These are phyloP conservation scores for Vicia villosa DNA, from an alignment of 306 rosid species.

Conservation along the genomic window DNA sequence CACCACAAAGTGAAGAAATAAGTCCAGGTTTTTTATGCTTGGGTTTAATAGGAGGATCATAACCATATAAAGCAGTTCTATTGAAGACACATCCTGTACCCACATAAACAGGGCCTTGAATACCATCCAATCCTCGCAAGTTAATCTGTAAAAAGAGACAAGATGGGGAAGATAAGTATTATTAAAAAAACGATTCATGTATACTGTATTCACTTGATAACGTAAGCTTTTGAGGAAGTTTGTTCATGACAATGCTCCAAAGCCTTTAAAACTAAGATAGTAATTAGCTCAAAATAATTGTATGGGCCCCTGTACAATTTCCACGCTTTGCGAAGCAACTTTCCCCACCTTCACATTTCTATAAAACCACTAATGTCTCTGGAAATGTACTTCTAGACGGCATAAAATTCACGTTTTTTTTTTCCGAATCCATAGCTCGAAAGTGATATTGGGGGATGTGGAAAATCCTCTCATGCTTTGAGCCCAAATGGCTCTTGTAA, in stretches of 20 bases:
- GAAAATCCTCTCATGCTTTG: neutral
- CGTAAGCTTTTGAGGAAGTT: neutral
- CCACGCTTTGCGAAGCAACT: neutral
- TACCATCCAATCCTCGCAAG: conserved; percentile 96
- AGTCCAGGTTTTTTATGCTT: conserved; percentile 76
- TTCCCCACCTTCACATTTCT: neutral
- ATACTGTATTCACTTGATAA: neutral
- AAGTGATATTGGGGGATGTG: neutral
- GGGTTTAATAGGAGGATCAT: conserved; percentile 90
- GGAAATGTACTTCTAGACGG: neutral
- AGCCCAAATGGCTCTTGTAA: neutral
- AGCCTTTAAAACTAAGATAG: neutral
- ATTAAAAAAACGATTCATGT: neutral
- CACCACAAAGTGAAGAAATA: conserved; percentile 73
- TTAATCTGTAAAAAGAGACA: conserved; percentile 64
- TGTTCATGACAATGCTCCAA: neutral
- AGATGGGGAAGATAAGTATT: neutral
- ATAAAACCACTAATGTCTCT: neutral
- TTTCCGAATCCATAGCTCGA: neutral
- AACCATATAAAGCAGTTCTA: conserved; percentile 93
- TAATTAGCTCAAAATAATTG: neutral
- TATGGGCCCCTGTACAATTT: neutral
- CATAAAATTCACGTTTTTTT: neutral
- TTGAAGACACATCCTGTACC: conserved; percentile 98
- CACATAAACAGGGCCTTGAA: conserved; percentile 99